Evolutionary conservation across 108 stramenopile genomes (phyloP).

Genomic region (Skeletonema tropicum): DNA sequence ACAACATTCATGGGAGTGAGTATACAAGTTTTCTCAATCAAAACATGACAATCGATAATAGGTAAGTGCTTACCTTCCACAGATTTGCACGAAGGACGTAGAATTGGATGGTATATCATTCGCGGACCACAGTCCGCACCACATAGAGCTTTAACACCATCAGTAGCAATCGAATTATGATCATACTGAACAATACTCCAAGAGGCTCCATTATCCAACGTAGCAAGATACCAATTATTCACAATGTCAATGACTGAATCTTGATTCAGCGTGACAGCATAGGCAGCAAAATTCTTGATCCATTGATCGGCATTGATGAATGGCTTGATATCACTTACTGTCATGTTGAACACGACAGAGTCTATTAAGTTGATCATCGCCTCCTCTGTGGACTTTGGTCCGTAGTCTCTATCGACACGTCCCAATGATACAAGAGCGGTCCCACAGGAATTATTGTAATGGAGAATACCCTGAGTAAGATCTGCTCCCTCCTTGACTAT

Average conservation of each 20-base stretch:
- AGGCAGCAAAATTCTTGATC: conserved; percentile 23
- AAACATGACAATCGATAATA: no score
- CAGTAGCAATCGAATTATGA: conserved; percentile 12
- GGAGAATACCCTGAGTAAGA: not conserved
- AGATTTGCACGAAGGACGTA: conserved; percentile 8
- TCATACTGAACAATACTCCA: conserved; percentile 29
- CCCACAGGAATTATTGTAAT: not conserved
- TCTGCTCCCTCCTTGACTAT: not conserved
- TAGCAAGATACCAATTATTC: conserved; percentile 17
- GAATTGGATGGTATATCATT: conserved; percentile 7
- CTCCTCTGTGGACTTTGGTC: not conserved
- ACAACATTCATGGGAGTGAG: not conserved
- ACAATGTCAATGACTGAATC: conserved; percentile 14
- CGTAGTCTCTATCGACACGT: not conserved
- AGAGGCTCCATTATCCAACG: conserved; percentile 11
- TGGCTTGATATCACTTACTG: not conserved
- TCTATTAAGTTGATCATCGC: not conserved
- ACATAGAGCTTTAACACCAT: not conserved
- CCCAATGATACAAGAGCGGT: not conserved
- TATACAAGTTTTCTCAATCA: not conserved
- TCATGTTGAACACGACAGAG: conserved; percentile 6
- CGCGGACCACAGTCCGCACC: not conserved
- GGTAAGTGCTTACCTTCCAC: conserved; percentile 15
- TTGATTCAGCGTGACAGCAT: conserved; percentile 14
- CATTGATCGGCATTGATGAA: conserved; percentile 22